Conservation (phyloP, 805 yeast genomes). For the Wickerhamomyces rabaulensis region DNA sequence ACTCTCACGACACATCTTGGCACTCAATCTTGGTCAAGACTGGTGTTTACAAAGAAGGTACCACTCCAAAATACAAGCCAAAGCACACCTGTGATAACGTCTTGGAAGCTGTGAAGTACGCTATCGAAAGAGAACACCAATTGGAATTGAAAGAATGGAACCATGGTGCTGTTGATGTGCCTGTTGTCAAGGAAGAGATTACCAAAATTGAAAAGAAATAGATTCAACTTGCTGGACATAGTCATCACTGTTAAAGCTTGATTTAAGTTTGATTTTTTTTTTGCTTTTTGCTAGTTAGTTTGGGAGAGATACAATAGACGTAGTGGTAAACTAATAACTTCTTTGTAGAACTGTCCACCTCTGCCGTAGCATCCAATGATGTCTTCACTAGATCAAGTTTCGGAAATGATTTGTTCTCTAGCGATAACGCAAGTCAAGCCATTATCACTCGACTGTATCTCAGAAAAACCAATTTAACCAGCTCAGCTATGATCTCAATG, state of each 20-base stretch:
- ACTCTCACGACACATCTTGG: conserved; percentile 82
- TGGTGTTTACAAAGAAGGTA: conserved; percentile 80
- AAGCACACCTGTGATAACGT: conserved; percentile 70
- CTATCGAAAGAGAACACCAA: conserved; percentile 75
- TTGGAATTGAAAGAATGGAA: conserved; percentile 75
- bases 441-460: no score
- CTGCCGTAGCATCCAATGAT: no score
- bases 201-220: conserved; percentile 8
- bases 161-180: conserved; percentile 46
- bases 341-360: no score
- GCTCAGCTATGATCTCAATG: no score
- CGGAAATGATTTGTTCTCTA: no score
- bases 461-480: no score
- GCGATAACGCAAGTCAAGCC: no score
- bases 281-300: background rate
- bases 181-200: conserved; percentile 41
- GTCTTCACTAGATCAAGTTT: no score
- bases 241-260: background rate
- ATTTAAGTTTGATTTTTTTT: background rate
- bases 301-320: background rate
- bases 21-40: conserved; percentile 80
- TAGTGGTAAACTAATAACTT: no score
- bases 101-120: conserved; percentile 76
- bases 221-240: background rate
- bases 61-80: conserved; percentile 74